Conservation (phyloP, 495 filamentous ascomycete species). For the Friedmanniomyces endolithicus region DNA sequence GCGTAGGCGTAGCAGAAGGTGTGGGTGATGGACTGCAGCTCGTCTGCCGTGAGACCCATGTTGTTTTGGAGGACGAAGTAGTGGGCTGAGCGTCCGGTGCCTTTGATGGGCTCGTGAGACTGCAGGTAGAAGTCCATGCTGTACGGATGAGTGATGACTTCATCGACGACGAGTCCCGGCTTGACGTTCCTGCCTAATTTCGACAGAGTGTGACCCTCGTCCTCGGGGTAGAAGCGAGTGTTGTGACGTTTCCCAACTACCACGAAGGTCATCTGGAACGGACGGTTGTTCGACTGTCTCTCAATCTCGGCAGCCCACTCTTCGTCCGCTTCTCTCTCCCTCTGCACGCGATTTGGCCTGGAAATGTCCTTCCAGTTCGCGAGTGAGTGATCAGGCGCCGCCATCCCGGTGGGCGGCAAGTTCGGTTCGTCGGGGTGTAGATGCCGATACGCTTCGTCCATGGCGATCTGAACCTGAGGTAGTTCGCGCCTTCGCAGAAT, state of each 20-base stretch:
- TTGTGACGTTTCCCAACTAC: constrained; percentile 23
- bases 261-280: constrained; percentile 9
- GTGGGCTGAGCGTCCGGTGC: constrained; percentile 20
- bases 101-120: constrained; percentile 17
- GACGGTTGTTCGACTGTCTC: background rate
- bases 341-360: background rate
- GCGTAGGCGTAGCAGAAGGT: constrained; percentile 28
- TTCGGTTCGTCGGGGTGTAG: background rate
- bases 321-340: background rate
- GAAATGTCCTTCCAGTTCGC: background rate
- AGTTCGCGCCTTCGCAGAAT: constrained; percentile 5
- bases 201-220: background rate
- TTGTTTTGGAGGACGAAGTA: constrained; percentile 18
- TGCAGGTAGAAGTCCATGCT: constrained; percentile 22
- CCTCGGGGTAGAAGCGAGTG: constrained; percentile 18
- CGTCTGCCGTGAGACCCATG: constrained; percentile 4
- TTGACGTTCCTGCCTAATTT: constrained; percentile 3
- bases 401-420: background rate
- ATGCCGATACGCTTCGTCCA: background rate
- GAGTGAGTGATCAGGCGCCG: background rate
- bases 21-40: constrained; percentile 21
- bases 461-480: background rate
- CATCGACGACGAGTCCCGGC: constrained; percentile 17
- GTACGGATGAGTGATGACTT: constrained; percentile 12
- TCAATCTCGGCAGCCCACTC: background rate